Evolutionary conservation across 2,329 filamentous ascomycete genomes (phyloP).

Genomic region (Aspergillus eucalypticola): DNA sequence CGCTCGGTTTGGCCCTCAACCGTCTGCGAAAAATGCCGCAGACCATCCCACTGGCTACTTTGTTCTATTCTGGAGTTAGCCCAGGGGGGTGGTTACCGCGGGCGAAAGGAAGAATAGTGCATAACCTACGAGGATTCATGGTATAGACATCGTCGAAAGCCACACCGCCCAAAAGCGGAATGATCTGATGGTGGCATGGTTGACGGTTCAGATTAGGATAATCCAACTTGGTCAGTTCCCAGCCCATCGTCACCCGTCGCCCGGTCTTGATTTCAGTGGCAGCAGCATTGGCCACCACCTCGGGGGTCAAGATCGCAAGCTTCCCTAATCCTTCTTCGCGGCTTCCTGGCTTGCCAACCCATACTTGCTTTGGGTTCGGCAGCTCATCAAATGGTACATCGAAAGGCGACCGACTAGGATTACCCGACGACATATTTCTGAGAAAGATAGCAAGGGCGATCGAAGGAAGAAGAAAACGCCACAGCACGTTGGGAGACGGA

Average conservation of each 20-base stretch:
- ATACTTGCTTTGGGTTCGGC: constrained; percentile 52
- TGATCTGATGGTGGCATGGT: constrained; percentile 53
- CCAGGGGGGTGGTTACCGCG: neutral
- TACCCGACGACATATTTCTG: constrained; percentile 5
- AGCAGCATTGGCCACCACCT: constrained; percentile 53
- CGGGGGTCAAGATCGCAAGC: constrained; percentile 53
- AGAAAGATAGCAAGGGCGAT: neutral
- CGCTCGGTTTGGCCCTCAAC: constrained; percentile 39
- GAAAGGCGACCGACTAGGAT: constrained; percentile 19
- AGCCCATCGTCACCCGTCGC: constrained; percentile 54
- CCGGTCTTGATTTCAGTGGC: constrained; percentile 55
- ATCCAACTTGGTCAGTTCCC: constrained; percentile 59
- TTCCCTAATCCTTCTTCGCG: constrained; percentile 56
- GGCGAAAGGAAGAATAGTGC: neutral
- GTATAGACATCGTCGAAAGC: constrained; percentile 55
- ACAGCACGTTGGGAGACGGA: too few species aligned
- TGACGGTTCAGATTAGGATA: constrained; percentile 56
- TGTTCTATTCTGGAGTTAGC: constrained; percentile 35
- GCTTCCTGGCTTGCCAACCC: constrained; percentile 49
- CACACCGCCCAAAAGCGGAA: constrained; percentile 49
- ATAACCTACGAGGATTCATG: constrained; percentile 50
- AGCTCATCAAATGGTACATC: constrained; percentile 48
- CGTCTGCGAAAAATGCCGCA: constrained; percentile 52
- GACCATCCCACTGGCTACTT: constrained; percentile 55
- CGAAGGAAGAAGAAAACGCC: neutral